Evolutionary conservation across 179 eudicot species (phyloP).

Genomic region (Silene vulgaris): DNA sequence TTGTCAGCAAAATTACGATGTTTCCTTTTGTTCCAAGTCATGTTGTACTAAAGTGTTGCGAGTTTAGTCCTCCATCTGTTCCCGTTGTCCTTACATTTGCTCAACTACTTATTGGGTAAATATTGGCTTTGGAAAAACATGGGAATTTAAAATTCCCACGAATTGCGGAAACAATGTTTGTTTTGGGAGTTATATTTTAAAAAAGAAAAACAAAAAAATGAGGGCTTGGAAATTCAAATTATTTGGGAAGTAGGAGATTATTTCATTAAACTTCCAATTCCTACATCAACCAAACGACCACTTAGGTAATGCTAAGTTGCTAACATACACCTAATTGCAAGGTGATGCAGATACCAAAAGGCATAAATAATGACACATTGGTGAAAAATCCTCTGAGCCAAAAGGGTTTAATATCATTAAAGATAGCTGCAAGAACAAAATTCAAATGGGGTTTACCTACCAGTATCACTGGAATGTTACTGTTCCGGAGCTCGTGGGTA

Average conservation of each 20-base stretch:
- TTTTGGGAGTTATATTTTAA: too few relatives aligned
- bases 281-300: too few relatives aligned
- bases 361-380: neutral
- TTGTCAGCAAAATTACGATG: too few relatives aligned
- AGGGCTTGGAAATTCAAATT: too few relatives aligned
- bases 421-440: neutral
- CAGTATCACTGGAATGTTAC: conserved; percentile 57
- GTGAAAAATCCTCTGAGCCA: neutral
- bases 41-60: neutral
- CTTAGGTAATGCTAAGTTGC: neutral
- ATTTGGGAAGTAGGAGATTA: too few relatives aligned
- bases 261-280: too few relatives aligned
- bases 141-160: too few relatives aligned
- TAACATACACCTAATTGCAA: neutral
- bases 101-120: too few relatives aligned
- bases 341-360: neutral
- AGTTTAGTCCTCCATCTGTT: neutral
- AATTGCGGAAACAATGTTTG: too few relatives aligned
- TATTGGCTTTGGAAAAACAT: too few relatives aligned
- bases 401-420: neutral
- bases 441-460: conserved; percentile 32
- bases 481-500: conserved; percentile 47
- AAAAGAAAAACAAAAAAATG: too few relatives aligned
- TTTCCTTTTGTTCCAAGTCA: too few relatives aligned
- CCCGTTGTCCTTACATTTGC: neutral